Evolutionary conservation across 768 basidiomycete species (phyloP).

Genomic region (Russula earlei): DNA sequence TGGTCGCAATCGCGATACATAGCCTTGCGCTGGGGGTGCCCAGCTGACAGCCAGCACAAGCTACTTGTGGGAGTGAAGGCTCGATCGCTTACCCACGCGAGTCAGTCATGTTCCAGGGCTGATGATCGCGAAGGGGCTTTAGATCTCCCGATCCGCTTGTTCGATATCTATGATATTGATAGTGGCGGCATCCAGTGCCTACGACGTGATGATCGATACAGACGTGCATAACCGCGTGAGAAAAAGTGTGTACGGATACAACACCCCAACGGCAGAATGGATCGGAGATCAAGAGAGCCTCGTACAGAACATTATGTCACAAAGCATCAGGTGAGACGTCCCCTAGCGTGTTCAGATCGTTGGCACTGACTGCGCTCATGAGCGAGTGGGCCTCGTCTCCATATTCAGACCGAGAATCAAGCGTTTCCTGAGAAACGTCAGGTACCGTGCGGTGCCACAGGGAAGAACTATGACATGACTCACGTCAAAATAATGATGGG

Average conservation of each 20-base stretch:
- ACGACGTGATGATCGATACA: background rate
- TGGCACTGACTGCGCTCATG: slow-evolving; percentile 48
- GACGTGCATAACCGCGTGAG: background rate
- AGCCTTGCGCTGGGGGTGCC: slow-evolving; percentile 1
- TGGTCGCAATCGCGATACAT: background rate
- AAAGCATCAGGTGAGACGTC: slow-evolving; percentile 67
- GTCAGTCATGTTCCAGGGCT: no score
- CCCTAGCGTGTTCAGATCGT: slow-evolving; percentile 48
- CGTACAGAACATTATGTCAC: slow-evolving; percentile 25
- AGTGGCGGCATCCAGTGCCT: background rate
- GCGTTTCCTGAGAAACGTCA: slow-evolving; percentile 46
- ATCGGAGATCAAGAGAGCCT: background rate
- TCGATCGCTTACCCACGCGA: no score
- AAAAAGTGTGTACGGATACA: background rate
- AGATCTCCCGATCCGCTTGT: background rate
- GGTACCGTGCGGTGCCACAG: slow-evolving; percentile 2
- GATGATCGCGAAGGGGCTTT: no score
- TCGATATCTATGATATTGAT: background rate
- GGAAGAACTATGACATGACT: slow-evolving; percentile 31
- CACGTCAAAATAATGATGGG: slow-evolving; percentile 92
- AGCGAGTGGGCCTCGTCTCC: slow-evolving; percentile 63
- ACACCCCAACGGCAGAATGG: background rate
- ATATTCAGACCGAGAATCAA: slow-evolving; percentile 61
- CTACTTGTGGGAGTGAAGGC: no score
- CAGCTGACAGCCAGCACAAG: no score